Evolutionary conservation across 164 flowering plant species (phyloP), one percentile per base, ranked within the genome.

Genomic region (Magnolia sinica): DNA sequence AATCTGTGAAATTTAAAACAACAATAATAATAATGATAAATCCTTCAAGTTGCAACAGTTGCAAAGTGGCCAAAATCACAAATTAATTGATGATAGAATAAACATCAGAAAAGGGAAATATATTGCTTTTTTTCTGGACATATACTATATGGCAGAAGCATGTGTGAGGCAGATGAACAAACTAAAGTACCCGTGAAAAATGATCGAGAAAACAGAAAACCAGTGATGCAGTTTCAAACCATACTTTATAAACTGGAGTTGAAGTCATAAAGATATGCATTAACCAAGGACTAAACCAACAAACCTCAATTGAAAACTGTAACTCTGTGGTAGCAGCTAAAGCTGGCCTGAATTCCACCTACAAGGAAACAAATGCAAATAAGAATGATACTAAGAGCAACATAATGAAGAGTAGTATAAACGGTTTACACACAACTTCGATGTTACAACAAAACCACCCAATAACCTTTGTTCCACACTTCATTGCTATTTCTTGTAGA

Each of bases 401-500:
- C 6, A 37, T 65, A 74, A 4, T 20, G 51, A 50, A 50, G 4
- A 49, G 18, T 27, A 63, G 59, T 5, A 27, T 1, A 14, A 2
- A 61, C 29, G 31, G 20, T 9, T 71, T 31, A 64, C 29, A 20
- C 16, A 20, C 49, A 74, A 52, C 71, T 27, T 37, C 51, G 45
- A 65, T 50, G 69, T 50, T 59, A 45, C 9, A 70, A 3, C 0
- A 7, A 50, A 63, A 31, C 4, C 23, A 70, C 45, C 14, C 20
- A 29, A n/a, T 72, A 85, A 94, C 99, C 98, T 90, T 94, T 55
- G 95, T 79, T 78, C 94, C 94, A 84, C 93, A 90, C 84, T 88
- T 94, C 77, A 84, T 76, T 64, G 98, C 99, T 86, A 96, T 91
- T 19, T 92, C 96, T 74, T 87, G 92, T 68, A 96, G 74, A 73